Evolutionary conservation across 345 rosid genomes (phyloP), one percentile per base, ranked within the genome.

Genomic region (Moringa oleifera): DNA sequence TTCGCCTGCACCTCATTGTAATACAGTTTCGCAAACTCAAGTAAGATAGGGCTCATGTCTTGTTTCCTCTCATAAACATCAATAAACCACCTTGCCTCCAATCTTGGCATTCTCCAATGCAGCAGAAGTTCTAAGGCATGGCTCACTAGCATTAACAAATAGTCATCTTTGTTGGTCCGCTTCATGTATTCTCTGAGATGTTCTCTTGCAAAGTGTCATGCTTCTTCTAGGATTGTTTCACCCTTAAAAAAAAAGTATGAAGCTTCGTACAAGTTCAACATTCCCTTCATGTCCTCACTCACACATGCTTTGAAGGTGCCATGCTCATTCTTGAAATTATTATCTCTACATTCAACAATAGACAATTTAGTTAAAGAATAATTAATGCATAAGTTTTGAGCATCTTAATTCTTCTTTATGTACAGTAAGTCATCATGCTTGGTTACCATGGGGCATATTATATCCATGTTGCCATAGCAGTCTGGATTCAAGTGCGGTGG

Each of bases 71-170:
- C 60, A 28, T 76, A 82, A 17, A 67, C 58, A 60, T 73, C 68
- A 25, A 76, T 71, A 75, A 79, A 82, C 85, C 85, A 81, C 54
- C 76, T 76, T 23, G 82, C 74, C 41, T 82, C 90, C 21, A 67
- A 18, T 55, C 87, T 81, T 7, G 23, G 60, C 66, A 72, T 55
- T 58, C 89, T 77, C 84, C 82, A 73, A 59, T 71, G 75, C 12
- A 71, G 60, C 2, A 83, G 81, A 25, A 65, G 69, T 20, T 71
- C 79, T 52, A 73, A 24, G 0, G 73, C 76, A 68, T 73, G 82
- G 7, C 28, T 64, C 36, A 67, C 82, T 23, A 77, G 57, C 28
- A n/a, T 53, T 10, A 56, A 33, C 25, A 74, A 18, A 20, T 33
- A 33, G 5, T 58, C 61, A 46, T 57, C 37, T 8, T 49, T 24